Evolutionary conservation across 106 monocot genomes (phyloP).

Genomic region (Phalaenopsis aphrodite): DNA sequence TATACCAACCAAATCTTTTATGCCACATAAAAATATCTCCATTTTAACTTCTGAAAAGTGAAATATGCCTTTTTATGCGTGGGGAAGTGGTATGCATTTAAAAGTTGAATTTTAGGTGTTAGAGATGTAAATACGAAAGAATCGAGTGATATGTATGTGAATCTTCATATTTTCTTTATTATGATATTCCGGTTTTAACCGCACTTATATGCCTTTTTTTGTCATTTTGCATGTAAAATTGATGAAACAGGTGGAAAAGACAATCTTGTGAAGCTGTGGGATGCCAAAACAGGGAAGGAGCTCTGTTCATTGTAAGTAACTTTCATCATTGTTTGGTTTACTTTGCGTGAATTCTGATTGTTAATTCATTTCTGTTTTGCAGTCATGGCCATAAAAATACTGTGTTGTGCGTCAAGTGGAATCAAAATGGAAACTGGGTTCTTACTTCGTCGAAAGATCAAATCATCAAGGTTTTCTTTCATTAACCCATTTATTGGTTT

Average conservation of each 20-base stretch:
- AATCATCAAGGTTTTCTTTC: conserved; percentile 56
- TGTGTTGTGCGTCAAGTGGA: conserved; percentile 95
- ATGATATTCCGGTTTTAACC: no score
- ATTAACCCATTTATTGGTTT: conserved; percentile 1
- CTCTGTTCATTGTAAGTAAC: conserved; percentile 80
- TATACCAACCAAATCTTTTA: no score
- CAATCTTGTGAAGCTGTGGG: conserved; percentile 97
- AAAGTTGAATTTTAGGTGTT: no score
- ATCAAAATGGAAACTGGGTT: conserved; percentile 99
- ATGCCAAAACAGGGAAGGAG: conserved; percentile 88
- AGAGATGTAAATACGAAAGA: no score
- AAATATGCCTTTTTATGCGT: no score
- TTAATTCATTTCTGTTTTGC: conserved; percentile 17
- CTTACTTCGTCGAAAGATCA: conserved; percentile 96
- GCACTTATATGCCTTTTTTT: not conserved
- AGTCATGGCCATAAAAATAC: conserved; percentile 99
- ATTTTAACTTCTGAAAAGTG: no score
- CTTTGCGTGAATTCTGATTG: not conserved
- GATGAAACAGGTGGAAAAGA: conserved; percentile 82
- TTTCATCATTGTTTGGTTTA: conserved; percentile 2
- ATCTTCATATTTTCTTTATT: no score
- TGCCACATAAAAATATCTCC: no score
- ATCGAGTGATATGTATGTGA: no score
- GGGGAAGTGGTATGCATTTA: no score
- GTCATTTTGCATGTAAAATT: not conserved